Evolutionary conservation across 164 flowering plant genomes (phyloP), one percentile per base, ranked within the genome.

Genomic region (Cinnamomum chago): DNA sequence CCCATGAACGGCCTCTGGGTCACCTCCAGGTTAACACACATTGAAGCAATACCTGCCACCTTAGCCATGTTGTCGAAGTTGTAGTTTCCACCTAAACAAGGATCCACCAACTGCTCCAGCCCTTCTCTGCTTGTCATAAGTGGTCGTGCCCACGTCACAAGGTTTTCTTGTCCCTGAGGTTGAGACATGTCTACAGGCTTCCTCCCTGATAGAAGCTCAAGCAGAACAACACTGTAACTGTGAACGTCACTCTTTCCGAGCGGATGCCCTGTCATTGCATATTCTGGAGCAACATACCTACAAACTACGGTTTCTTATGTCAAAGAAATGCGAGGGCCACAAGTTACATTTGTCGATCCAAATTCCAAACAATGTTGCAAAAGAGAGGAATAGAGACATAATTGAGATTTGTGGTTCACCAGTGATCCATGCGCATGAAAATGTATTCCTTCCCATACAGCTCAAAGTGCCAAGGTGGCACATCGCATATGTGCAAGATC

Each of bases 131-230:
- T 85, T 71, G 89, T 88, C 65, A 94, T 82, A 6, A 90, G 83
- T 7, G 97, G 94, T 0, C 97, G 90, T 40, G 98, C 97, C 98
- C 98, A 92, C 1, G 93, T 90, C 15, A 93, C 97, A 3, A 93
- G 89, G 81, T 90, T 93, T 81, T 92, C 95, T 77, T 89, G 90
- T 80, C 98, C 95, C 68, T 75, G 89, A 78, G 97, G 84, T 77
- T 88, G 95, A 68, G 92, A 85, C 98, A 94, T 90, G 78, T 94
- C 98, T 14, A 94, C 95, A n/a, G 98, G 97, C 74, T 87, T 87
- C 79, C 95, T 86, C 40, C 98, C 97, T 0, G 97, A 78, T 17
- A 94, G 88, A 82, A 94, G 94, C 80, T 92, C 97, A 58, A 93
- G 85, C 66, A 93, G 82, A 65, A 93, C 97, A 50, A 92, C 97